phyloP scores from a whole-genome alignment of 257 asterid species.

The Eucommia ulmoides region DNA sequence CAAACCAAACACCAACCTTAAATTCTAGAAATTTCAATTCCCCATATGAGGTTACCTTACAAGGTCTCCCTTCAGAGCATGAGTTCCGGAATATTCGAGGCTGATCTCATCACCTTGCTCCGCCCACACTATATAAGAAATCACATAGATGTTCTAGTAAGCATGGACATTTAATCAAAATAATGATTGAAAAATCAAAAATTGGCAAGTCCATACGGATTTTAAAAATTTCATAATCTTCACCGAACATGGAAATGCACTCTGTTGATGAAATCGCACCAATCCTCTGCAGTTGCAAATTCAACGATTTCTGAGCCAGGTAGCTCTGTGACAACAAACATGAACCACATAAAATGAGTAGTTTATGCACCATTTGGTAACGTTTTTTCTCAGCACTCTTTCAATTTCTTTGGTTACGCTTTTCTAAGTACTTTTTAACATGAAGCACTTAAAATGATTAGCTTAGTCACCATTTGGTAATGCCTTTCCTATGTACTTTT shows the following conservation, averaged over 20 bases:
- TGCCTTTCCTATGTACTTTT: no score
- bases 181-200: conserved; percentile 8
- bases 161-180: no score
- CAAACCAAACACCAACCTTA: no score
- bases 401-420: no score
- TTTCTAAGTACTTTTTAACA: no score
- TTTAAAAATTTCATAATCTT: conserved; percentile 63
- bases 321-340: conserved; percentile 48
- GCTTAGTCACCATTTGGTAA: no score
- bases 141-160: no score
- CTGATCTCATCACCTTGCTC: conserved; percentile 98
- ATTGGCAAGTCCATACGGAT: conserved; percentile 37
- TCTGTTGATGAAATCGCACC: conserved; percentile 60
- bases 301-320: conserved; percentile 67
- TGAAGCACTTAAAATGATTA: no score
- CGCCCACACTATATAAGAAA: conserved; percentile 65
- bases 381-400: no score
- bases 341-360: not conserved
- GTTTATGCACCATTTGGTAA: no score
- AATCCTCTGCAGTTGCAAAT: conserved; percentile 66
- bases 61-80: conserved; percentile 85
- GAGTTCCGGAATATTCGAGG: conserved; percentile 93
- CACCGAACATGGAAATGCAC: conserved; percentile 53
- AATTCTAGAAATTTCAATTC: not conserved
- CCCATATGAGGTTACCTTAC: conserved; percentile 49